These are phyloP conservation scores for Pleurotus salmoneostramineus DNA, from an alignment of 768 basidiomycete species.

Conservation along the genomic window DNA sequence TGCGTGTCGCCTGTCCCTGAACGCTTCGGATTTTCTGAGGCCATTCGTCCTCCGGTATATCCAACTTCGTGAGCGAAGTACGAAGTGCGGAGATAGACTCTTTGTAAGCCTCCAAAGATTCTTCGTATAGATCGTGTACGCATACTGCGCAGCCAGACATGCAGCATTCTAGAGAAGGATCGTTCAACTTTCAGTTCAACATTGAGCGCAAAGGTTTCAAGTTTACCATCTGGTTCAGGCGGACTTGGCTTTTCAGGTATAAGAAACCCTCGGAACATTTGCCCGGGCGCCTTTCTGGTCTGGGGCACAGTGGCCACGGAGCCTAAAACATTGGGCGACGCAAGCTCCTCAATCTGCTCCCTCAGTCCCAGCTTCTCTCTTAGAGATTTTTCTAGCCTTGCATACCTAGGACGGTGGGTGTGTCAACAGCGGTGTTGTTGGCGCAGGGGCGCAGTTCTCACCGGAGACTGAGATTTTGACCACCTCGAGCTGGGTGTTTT, in stretches of 20 bases:
- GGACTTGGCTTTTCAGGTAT: slow-evolving; percentile 60
- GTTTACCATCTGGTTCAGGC: slow-evolving; percentile 65
- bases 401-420: slow-evolving; percentile 34
- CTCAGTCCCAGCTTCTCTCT: slow-evolving; percentile 36
- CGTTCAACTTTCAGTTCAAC: neutral
- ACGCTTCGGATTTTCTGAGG: slow-evolving; percentile 43
- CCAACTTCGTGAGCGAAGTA: slow-evolving; percentile 38
- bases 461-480: slow-evolving; percentile 45
- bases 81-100: slow-evolving; percentile 48
- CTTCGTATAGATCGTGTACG: slow-evolving; percentile 85
- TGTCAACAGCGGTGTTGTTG: slow-evolving; percentile 16
- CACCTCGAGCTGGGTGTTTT: slow-evolving; percentile 32
- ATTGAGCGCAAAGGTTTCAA: neutral
- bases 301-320: neutral
- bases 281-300: slow-evolving; percentile 8
- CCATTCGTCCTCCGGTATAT: slow-evolving; percentile 62
- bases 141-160: slow-evolving; percentile 95
- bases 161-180: slow-evolving; percentile 66
- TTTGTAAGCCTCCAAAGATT: slow-evolving; percentile 61
- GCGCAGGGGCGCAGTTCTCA: neutral
- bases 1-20: slow-evolving; percentile 12
- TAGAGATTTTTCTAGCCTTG: slow-evolving; percentile 50
- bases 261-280: slow-evolving; percentile 47
- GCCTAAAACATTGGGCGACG: slow-evolving; percentile 3
- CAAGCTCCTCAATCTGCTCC: slow-evolving; percentile 23